A percentile compares a stretch with the other conserved stretches of the same genome.
phyloP scores from a whole-genome alignment of 1,284 basidiomycete genomes.

The Psilocybe mexicana region DNA sequence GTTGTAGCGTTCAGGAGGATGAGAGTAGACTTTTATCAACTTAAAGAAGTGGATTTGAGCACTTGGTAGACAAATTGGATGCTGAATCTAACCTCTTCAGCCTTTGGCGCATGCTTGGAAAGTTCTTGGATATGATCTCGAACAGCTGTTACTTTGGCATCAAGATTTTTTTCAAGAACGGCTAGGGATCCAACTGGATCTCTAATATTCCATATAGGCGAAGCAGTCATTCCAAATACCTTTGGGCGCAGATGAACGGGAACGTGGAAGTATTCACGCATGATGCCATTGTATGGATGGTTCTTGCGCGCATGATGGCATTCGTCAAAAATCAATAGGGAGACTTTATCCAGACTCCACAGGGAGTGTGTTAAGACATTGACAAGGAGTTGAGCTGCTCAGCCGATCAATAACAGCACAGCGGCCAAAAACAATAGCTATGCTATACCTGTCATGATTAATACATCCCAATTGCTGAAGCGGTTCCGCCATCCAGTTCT shows the following conservation, averaged over 20 bases:
- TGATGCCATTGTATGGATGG: slow-evolving; percentile 79
- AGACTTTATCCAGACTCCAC: slow-evolving; percentile 71
- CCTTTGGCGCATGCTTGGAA: slow-evolving; percentile 57
- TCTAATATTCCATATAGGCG: slow-evolving; percentile 77
- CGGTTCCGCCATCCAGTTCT: slow-evolving; percentile 62
- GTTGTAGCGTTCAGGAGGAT: slow-evolving; percentile 49
- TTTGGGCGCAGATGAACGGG: slow-evolving; percentile 58
- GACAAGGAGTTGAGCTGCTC: slow-evolving; percentile 77
- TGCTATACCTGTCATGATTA: slow-evolving; percentile 76
- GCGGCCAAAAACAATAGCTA: background rate
- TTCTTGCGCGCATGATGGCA: slow-evolving; percentile 79
- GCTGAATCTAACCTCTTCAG: slow-evolving; percentile 54
- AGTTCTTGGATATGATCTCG: slow-evolving; percentile 67
- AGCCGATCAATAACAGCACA: too few species aligned
- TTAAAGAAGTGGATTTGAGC: slow-evolving; percentile 28
- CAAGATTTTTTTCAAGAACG: slow-evolving; percentile 69
- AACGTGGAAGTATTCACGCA: slow-evolving; percentile 70
- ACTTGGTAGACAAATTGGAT: background rate
- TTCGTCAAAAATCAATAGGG: slow-evolving; percentile 81
- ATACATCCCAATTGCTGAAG: slow-evolving; percentile 65
- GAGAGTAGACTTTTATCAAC: slow-evolving; percentile 59
- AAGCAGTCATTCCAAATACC: slow-evolving; percentile 89
- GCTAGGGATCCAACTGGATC: slow-evolving; percentile 59
- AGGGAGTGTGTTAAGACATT: slow-evolving; percentile 78
- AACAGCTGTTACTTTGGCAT: slow-evolving; percentile 74